Base-by-base conservation (phyloP, 345 rosid species). In the Pistacia integerrima region DNA sequence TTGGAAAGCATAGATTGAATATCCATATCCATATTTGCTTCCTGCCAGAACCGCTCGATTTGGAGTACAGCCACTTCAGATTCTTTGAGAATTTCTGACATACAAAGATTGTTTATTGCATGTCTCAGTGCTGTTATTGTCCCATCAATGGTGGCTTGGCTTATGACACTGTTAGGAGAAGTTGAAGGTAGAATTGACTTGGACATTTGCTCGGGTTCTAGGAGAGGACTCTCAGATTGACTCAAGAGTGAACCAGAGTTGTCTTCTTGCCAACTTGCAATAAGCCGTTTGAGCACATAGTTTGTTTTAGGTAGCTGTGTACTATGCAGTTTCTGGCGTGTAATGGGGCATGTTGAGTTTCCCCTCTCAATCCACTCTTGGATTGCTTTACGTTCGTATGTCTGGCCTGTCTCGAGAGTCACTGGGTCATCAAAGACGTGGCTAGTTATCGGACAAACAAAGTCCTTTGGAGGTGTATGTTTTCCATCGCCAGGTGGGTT, bases 401-500 rank as follows among this genome's bases (percentile, higher is more conserved):
- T 91, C 89, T 91, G 95, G 2, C 95, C 95, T 2, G 95, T 91
- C 84, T 91, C 95, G 0, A 91, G 85, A 67, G 95, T 91, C 64
- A 89, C 95, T 0, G 95, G 95, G 71, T 88, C 93, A 60, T 83
- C 80, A 59, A 91, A 89, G 3, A 86, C 28, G 54, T 87, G 85
- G 78, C 87, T 86, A 11, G 93, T 91, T 48, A 91, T 89, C 62
- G 91, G 95, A 74, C 95, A 91, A 41, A 91, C 86, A 56, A 91
- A 91, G 79, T 91, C 93, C 84, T 88, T 91, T 1, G 91, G 91
- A 52, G 88, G 86, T 33, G 87, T 65, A 48, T 81, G 78, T 57
- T 85, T 83, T 16, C 81, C 85, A 36, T 69, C 76, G 8, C 88
- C 83, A 8, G 87, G 75, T 4, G 79, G 84, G 66, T 74, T 82